These are phyloP conservation scores for Hirsutella minnesotensis DNA, from an alignment of 2,329 filamentous ascomycete genomes.

Conservation along the genomic window DNA sequence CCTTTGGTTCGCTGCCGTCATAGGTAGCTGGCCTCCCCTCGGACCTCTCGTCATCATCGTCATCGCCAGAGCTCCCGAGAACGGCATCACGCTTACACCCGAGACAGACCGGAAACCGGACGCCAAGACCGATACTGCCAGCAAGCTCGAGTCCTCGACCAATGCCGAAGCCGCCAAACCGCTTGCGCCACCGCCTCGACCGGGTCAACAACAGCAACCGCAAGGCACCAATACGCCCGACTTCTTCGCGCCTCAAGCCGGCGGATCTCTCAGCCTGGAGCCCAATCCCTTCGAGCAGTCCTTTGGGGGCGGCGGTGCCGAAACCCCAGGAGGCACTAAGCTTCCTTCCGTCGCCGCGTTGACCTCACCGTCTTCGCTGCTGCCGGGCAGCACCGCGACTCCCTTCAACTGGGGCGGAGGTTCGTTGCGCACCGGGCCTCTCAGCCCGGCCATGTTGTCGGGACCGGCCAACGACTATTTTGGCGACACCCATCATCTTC, in stretches of 20 bases:
- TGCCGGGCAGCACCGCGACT: conserved; percentile 61
- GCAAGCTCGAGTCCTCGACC: conserved; percentile 37
- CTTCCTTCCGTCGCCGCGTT: conserved; percentile 82
- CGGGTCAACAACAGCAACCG: conserved; percentile 30
- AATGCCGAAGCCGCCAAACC: conserved; percentile 52
- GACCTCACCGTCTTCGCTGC: conserved; percentile 76
- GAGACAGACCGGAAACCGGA: conserved; percentile 29
- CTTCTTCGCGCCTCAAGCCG: conserved; percentile 52
- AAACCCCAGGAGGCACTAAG: conserved; percentile 74
- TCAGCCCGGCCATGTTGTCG: conserved; percentile 95
- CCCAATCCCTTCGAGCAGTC: conserved; percentile 97
- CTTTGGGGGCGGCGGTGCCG: conserved; percentile 56
- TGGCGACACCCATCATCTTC: conserved; percentile 62
- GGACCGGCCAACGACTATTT: conserved; percentile 84
- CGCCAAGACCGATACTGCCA: conserved; percentile 31
- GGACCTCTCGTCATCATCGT: conserved; percentile 1
- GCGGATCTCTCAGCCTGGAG: conserved; percentile 57
- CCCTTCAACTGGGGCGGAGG: conserved; percentile 71
- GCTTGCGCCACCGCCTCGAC: conserved; percentile 59
- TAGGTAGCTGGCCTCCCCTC: background rate
- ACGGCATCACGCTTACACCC: conserved; percentile 4
- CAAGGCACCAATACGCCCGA: conserved; percentile 45
- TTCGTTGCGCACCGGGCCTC: conserved; percentile 78
- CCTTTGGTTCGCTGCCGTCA: conserved; percentile 1
- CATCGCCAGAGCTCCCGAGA: background rate